Evolutionary conservation across 2,329 filamentous ascomycete species (phyloP).

Genomic region (Aspergillus eucalypticola): DNA sequence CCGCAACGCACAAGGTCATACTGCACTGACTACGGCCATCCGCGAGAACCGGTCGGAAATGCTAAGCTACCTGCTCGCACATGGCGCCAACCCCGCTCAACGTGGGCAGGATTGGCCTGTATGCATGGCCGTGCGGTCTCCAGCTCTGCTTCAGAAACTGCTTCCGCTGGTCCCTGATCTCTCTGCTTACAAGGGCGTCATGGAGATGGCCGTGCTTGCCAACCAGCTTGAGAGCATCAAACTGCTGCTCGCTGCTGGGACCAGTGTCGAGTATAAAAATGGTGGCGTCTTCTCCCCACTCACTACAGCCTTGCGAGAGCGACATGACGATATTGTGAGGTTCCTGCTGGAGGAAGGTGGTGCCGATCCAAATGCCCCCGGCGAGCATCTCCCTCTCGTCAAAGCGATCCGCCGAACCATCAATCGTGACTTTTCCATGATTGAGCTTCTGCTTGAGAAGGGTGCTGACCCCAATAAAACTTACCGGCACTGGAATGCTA

Average conservation of each 20-base stretch:
- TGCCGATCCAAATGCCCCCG: slow-evolving; percentile 66
- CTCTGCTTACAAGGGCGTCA: slow-evolving; percentile 56
- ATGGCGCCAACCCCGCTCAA: slow-evolving; percentile 63
- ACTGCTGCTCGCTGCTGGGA: slow-evolving; percentile 63
- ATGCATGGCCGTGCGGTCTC: slow-evolving; percentile 66
- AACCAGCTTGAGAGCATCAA: slow-evolving; percentile 68
- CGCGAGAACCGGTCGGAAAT: slow-evolving; percentile 60
- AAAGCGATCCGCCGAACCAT: slow-evolving; percentile 65
- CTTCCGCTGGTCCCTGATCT: slow-evolving; percentile 51
- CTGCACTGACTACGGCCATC: slow-evolving; percentile 67
- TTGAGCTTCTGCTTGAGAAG: slow-evolving; percentile 62
- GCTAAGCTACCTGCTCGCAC: slow-evolving; percentile 58
- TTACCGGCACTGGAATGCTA: slow-evolving; percentile 66
- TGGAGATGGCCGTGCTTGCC: slow-evolving; percentile 68
- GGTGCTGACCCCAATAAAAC: slow-evolving; percentile 69
- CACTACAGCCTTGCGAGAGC: slow-evolving; percentile 67
- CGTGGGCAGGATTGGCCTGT: slow-evolving; percentile 71
- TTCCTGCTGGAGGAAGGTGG: slow-evolving; percentile 63
- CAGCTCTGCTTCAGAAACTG: slow-evolving; percentile 60
- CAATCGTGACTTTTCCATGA: slow-evolving; percentile 58
- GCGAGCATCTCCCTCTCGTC: slow-evolving; percentile 70
- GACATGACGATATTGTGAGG: slow-evolving; percentile 60
- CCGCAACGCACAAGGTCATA: slow-evolving; percentile 58
- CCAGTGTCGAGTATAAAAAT: slow-evolving; percentile 70
- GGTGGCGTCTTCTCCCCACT: slow-evolving; percentile 71